Conservation (phyloP, 2,329 filamentous ascomycete species). For the Tolypocladium sp. region DNA sequence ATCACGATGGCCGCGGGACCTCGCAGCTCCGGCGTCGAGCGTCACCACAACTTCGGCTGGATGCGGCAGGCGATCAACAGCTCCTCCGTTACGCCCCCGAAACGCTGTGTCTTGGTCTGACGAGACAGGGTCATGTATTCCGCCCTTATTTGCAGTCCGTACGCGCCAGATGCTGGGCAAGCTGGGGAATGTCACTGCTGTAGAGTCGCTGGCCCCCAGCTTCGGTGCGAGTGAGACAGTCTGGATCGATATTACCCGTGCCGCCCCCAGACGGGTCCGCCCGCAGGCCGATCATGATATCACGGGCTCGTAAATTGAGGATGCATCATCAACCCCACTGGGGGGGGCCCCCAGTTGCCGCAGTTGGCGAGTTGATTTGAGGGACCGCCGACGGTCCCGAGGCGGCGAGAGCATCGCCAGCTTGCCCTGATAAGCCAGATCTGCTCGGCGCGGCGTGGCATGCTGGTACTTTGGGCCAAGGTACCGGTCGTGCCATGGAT, state of each 20-base stretch:
- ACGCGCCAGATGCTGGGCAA: neutral
- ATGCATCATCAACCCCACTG: neutral
- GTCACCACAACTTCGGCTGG: neutral
- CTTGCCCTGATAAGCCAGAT: neutral
- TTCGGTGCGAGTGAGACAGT: neutral
- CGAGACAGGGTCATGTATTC: neutral
- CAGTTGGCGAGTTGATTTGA: neutral
- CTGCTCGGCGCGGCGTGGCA: neutral
- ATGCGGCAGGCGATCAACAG: neutral
- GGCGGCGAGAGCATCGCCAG: neutral
- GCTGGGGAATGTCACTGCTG: neutral
- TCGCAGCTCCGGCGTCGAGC: neutral
- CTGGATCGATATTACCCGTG: neutral
- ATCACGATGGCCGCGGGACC: neutral
- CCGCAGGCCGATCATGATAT: neutral
- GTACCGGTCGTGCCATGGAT: neutral
- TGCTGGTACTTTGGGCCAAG: neutral
- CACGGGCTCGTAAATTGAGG: neutral
- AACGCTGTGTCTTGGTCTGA: neutral
- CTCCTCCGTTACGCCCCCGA: neutral
- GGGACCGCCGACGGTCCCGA: neutral
- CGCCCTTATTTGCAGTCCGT: neutral
- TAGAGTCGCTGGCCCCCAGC: neutral
- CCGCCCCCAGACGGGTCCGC: neutral
- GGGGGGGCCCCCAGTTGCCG: neutral